Percentiles rank a stretch among this genome's conserved stretches.
phyloP scores from a whole-genome alignment of 352 stramenopile genomes.

The Thalassiosira sp. region DNA sequence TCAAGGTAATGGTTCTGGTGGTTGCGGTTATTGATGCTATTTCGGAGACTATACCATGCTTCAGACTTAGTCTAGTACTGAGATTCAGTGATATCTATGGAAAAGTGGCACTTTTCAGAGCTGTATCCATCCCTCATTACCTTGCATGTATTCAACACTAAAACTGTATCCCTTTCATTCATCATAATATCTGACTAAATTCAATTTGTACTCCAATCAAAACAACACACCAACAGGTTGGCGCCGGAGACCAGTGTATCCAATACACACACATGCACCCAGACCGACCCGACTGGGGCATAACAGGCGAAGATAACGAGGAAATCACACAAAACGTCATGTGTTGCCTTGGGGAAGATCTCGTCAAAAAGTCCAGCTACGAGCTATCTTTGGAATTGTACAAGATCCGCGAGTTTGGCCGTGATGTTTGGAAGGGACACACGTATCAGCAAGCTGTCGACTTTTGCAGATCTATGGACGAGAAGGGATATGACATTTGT shows the following conservation, averaged over 20 bases:
- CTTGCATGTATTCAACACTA: no score
- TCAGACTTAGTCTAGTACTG: no score
- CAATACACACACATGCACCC: neutral
- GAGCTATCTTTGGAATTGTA: neutral
- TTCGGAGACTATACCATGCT: no score
- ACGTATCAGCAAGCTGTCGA: neutral
- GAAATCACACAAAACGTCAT: neutral
- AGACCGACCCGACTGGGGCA: neutral
- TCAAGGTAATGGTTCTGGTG: no score
- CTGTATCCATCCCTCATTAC: no score
- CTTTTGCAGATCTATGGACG: neutral
- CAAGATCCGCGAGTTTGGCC: neutral
- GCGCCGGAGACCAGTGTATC: neutral
- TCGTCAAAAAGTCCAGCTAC: neutral
- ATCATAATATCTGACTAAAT: no score
- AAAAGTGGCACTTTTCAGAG: no score
- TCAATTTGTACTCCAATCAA: no score
- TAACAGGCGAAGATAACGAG: neutral
- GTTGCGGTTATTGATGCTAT: no score
- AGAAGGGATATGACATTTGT: neutral
- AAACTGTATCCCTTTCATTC: no score
- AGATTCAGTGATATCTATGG: no score
- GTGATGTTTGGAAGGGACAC: neutral
- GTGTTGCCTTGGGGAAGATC: neutral
- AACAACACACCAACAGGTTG: neutral